These are phyloP conservation scores for Ustilago bromivora DNA, from an alignment of 1,284 basidiomycete genomes.

Conservation along the genomic window DNA sequence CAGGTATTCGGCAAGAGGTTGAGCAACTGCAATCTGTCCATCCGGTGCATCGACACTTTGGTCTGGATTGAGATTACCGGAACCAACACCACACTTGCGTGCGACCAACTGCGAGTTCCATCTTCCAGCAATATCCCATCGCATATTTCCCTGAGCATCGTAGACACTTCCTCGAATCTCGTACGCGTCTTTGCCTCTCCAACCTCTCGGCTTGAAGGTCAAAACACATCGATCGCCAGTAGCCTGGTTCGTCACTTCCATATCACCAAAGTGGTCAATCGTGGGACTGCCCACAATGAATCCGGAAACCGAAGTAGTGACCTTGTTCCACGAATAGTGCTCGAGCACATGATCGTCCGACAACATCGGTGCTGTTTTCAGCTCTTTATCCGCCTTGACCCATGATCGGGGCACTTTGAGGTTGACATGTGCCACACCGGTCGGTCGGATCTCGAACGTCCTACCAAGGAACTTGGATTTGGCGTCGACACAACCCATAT, in stretches of 20 bases:
- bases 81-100: constrained; percentile 76
- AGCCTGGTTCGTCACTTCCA: constrained; percentile 90
- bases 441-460: constrained; percentile 95
- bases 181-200: constrained; percentile 89
- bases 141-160: constrained; percentile 77
- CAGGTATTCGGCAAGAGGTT: constrained; percentile 76
- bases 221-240: constrained; percentile 89
- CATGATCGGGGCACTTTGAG: constrained; percentile 74
- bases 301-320: constrained; percentile 75
- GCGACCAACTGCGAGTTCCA: constrained; percentile 97
- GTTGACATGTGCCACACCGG: constrained; percentile 90
- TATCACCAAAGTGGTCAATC: constrained; percentile 95
- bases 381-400: constrained; percentile 48
- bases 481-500: constrained; percentile 77
- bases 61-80: constrained; percentile 81
- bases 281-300: constrained; percentile 93
- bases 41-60: constrained; percentile 59
- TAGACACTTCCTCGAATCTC: constrained; percentile 90
- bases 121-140: constrained; percentile 91
- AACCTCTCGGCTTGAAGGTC: constrained; percentile 95
- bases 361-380: constrained; percentile 29
- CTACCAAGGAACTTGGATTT: constrained; percentile 75
- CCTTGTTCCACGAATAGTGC: constrained; percentile 93
- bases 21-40: constrained; percentile 69
- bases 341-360: constrained; percentile 69